Evolutionary conservation across 768 basidiomycete species (phyloP).

Genomic region (Dictyophora rubrovolvata): DNA sequence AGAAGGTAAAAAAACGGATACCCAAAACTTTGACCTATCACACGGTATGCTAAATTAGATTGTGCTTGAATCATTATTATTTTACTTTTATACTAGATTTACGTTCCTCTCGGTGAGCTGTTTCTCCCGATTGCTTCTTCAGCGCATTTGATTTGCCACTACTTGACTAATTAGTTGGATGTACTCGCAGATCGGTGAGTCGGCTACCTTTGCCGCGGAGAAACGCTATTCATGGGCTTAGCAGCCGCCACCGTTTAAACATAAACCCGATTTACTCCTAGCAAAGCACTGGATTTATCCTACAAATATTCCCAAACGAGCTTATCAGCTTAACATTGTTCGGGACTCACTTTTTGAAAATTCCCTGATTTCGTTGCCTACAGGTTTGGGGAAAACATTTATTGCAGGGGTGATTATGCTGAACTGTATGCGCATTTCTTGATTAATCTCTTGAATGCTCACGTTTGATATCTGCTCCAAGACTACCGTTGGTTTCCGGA

Average conservation of each 20-base stretch:
- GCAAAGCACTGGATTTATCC: constrained; percentile 88
- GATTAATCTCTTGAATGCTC: constrained; percentile 9
- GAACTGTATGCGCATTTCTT: constrained; percentile 51
- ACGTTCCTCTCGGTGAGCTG: constrained; percentile 46
- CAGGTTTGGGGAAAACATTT: constrained; percentile 96
- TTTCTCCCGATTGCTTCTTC: background rate
- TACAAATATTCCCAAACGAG: constrained; percentile 74
- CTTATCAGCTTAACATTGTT: constrained; percentile 93
- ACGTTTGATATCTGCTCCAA: background rate
- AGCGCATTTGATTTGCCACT: constrained; percentile 7
- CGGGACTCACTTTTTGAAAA: constrained; percentile 81
- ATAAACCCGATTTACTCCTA: constrained; percentile 65
- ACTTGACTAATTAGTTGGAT: constrained; percentile 1
- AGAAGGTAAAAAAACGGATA: constrained; percentile 33
- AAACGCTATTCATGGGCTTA: background rate
- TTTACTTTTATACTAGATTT: background rate
- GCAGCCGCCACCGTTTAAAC: constrained; percentile 69
- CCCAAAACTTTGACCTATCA: constrained; percentile 77
- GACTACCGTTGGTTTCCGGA: constrained; percentile 90
- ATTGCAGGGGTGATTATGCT: constrained; percentile 96
- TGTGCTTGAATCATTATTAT: background rate
- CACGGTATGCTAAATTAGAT: constrained; percentile 50
- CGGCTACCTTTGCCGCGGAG: background rate
- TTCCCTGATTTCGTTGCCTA: constrained; percentile 87
- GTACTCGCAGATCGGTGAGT: constrained; percentile 3